A percentile compares a stretch with the other conserved stretches of the same genome.
Conservation (phyloP, 2,329 filamentous ascomycete species). For the Trichoderma endophyticum region DNA sequence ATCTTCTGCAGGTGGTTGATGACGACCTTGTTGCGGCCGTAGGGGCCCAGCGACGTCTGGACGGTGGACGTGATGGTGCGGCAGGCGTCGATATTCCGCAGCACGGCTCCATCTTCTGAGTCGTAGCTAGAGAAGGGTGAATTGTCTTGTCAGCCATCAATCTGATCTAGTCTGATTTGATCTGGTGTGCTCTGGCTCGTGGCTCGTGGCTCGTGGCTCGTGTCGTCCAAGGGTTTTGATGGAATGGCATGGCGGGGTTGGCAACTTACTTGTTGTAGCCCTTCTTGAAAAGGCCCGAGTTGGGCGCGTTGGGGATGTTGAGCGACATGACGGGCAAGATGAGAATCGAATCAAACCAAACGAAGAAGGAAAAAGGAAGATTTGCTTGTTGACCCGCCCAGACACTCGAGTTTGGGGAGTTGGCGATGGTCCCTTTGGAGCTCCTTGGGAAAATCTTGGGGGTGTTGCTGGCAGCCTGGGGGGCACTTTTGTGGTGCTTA, state of each 20-base stretch:
- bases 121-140: slow-evolving; percentile 74
- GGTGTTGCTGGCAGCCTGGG: slow-evolving; percentile 17
- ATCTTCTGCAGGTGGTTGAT: slow-evolving; percentile 99
- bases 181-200: neutral
- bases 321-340: slow-evolving; percentile 70
- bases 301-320: slow-evolving; percentile 90
- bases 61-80: slow-evolving; percentile 93
- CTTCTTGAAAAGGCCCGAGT: slow-evolving; percentile 89
- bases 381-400: slow-evolving; percentile 2
- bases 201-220: neutral
- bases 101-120: slow-evolving; percentile 95
- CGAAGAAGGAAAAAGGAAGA: neutral
- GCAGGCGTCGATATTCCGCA: slow-evolving; percentile 98
- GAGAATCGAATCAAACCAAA: neutral
- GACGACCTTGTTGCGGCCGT: slow-evolving; percentile 98
- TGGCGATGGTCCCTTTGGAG: slow-evolving; percentile 13
- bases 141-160: slow-evolving; percentile 28
- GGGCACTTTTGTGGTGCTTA: slow-evolving; percentile 5
- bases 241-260: slow-evolving; percentile 15
- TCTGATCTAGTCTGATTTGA: neutral
- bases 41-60: slow-evolving; percentile 93
- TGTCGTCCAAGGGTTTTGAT: neutral
- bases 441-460: slow-evolving; percentile 24
- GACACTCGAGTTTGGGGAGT: slow-evolving; percentile 10
- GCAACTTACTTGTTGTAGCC: slow-evolving; percentile 87